phyloP scores from a whole-genome alignment of 345 rosid species.

The Citrus unshiu region DNA sequence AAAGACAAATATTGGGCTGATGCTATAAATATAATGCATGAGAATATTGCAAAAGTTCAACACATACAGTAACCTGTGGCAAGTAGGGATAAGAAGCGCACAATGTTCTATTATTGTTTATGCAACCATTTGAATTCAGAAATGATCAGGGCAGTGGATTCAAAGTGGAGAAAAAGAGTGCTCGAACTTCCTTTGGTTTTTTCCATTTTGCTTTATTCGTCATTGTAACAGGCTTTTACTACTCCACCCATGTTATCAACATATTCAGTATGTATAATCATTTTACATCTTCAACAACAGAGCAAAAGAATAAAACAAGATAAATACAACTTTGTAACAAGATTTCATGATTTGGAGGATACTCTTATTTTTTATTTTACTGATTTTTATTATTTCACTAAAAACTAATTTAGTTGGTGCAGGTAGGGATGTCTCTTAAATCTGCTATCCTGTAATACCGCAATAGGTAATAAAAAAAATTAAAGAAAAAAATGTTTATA shows the following conservation, averaged over 20 bases:
- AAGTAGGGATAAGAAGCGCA: neutral
- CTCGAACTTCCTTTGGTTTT: neutral
- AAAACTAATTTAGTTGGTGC: no score
- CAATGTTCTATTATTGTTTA: neutral
- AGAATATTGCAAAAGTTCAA: neutral
- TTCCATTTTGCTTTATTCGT: no score
- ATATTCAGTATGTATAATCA: neutral
- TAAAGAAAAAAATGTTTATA: neutral
- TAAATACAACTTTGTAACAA: neutral
- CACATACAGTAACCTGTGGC: neutral
- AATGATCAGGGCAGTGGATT: neutral
- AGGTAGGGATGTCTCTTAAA: neutral
- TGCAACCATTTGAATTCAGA: neutral
- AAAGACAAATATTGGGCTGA: neutral
- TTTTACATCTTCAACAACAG: neutral
- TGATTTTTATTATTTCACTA: neutral
- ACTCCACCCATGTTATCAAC: neutral
- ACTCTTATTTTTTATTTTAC: neutral
- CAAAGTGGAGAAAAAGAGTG: neutral
- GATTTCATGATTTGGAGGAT: neutral
- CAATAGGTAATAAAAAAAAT: neutral
- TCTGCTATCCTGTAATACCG: neutral
- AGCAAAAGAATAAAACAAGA: neutral
- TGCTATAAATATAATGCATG: neutral
- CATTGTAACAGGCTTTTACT: neutral